A percentile compares a stretch with the other conserved stretches of the same genome.
phyloP scores from a whole-genome alignment of 164 flowering plant genomes.

The Tinospora cordifolia region DNA sequence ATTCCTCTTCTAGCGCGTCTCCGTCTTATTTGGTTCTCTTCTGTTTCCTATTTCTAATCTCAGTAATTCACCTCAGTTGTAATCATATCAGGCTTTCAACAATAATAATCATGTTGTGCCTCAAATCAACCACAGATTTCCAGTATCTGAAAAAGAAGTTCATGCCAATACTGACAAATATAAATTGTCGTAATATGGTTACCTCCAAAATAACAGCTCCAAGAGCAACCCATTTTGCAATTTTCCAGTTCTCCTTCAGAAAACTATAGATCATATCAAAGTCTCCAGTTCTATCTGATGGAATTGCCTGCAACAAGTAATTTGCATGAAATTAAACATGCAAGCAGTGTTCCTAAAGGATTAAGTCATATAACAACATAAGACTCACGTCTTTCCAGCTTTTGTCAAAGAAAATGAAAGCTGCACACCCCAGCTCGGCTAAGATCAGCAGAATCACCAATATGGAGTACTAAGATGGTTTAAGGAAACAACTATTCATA shows the following conservation, averaged over 20 bases:
- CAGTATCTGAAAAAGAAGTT: background rate
- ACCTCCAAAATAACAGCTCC: conserved; percentile 83
- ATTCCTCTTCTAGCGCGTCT: too few species aligned
- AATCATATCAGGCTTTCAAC: background rate
- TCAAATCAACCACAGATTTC: background rate
- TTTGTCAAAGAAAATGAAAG: conserved; percentile 82
- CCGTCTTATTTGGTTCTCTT: too few species aligned
- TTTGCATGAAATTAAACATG: conserved; percentile 5
- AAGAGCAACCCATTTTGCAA: conserved; percentile 84
- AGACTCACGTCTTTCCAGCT: conserved; percentile 74
- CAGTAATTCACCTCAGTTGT: too few species aligned
- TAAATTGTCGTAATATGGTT: conserved; percentile 1
- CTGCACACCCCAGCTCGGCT: conserved; percentile 75
- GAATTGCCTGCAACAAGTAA: conserved; percentile 47
- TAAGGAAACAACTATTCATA: conserved; percentile 44
- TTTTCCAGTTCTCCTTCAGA: conserved; percentile 70
- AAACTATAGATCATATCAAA: conserved; percentile 67
- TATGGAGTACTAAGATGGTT: conserved; percentile 52
- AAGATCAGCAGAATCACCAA: conserved; percentile 69
- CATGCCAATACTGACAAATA: background rate
- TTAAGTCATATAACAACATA: background rate
- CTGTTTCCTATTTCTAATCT: too few species aligned
- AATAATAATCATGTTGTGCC: background rate
- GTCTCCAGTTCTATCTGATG: conserved; percentile 76
- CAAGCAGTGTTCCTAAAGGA: conserved; percentile 5